Evolutionary conservation across 1,284 basidiomycete genomes (phyloP).

Genomic region (Boletus sp.): DNA sequence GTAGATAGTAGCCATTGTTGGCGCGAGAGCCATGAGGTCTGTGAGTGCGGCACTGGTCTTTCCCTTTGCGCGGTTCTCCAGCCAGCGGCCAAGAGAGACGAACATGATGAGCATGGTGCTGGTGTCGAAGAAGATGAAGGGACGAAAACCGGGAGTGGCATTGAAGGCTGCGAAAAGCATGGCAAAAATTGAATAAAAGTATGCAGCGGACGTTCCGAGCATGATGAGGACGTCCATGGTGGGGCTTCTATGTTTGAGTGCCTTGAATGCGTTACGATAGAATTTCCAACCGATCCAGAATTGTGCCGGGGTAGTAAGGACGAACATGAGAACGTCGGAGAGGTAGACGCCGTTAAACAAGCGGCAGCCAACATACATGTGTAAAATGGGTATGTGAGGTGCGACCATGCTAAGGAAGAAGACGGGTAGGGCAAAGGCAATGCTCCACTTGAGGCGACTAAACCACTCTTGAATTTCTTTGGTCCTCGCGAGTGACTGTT

Average conservation of each 20-base stretch:
- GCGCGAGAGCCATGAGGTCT: slow-evolving; percentile 92
- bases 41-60: slow-evolving; percentile 96
- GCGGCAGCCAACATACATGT: slow-evolving; percentile 46
- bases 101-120: slow-evolving; percentile 99
- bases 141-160: slow-evolving; percentile 64
- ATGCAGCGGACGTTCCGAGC: slow-evolving; percentile 93
- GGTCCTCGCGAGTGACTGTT: slow-evolving; percentile 86
- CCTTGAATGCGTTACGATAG: slow-evolving; percentile 89
- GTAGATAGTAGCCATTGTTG: slow-evolving; percentile 95
- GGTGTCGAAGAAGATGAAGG: slow-evolving; percentile 97
- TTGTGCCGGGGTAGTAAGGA: slow-evolving; percentile 91
- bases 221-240: slow-evolving; percentile 99
- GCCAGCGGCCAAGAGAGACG: slow-evolving; percentile 91
- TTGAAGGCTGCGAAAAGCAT: slow-evolving; percentile 72
- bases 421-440: slow-evolving; percentile 86
- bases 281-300: slow-evolving; percentile 90
- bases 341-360: slow-evolving; percentile 73
- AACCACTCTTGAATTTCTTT: slow-evolving; percentile 94
- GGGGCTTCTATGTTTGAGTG: slow-evolving; percentile 83
- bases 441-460: slow-evolving; percentile 72
- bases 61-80: slow-evolving; percentile 97
- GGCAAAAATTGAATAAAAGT: slow-evolving; percentile 80
- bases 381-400: slow-evolving; percentile 67
- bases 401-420: slow-evolving; percentile 92
- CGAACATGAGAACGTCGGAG: slow-evolving; percentile 78